Base-by-base conservation (phyloP, 352 stramenopile genomes). In the Phytophthora brassicae region DNA sequence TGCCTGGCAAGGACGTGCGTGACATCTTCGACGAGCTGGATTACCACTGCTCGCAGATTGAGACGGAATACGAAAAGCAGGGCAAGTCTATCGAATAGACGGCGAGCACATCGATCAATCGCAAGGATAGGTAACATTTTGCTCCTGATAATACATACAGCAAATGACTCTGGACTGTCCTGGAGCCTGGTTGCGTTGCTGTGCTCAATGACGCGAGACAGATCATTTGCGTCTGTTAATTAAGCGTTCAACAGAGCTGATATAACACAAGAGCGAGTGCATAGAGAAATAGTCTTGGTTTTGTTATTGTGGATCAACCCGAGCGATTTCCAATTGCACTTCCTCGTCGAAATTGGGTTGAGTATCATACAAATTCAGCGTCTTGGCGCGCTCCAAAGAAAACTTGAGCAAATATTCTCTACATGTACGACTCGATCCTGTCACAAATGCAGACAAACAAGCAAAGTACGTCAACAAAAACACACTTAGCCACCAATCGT, bases 1-100 rank as follows among this genome's bases (percentile, higher is more conserved):
- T 92, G 13, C 75, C 81, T 17, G 61, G 64, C 73, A 89, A 89
- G 69, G 86, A 88, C 41, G 81, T 94, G 41, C 75, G 79, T 60
- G 86, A 90, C 29, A 94, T 94, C 66, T 92, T 92, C 52, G 85
- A 93, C 22, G 80, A 93, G 22, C 66, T 94, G 45, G 86, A 94
- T 64, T 88, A 80, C 47, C 84, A 85, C 68, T 94, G 86, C 78
- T 88, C 83, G 47, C 81, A 89, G 72, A 94, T 94, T 56, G 86
- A 94, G 70, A 84, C 86, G 50, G 84, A 94, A 68, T 91, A 93
- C 66, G 86, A 94, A 71, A 68, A 77, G 56, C 63, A 82, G 64
- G 86, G 86, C 70, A 94, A 94, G 79, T 64, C 51, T 62, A 93
- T 94, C 62, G 86, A 94, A 57, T 92, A 91, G 74, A 68, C 46